Evolutionary conservation across 1,139 yeast genomes (phyloP).

Genomic region (Lodderomyces pseudojiufengensis): DNA sequence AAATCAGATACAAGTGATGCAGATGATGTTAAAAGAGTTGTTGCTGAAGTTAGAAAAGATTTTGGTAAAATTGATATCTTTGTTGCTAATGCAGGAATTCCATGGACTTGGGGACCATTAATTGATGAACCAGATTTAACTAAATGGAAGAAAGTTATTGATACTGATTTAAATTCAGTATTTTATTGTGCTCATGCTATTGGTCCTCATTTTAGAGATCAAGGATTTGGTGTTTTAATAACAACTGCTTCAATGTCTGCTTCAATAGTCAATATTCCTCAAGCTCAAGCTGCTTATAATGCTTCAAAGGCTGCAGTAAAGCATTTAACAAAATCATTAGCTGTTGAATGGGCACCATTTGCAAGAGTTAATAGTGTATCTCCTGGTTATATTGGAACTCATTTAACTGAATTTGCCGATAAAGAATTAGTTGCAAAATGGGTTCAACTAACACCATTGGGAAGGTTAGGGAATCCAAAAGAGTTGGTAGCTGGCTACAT

Average conservation of each 20-base stretch:
- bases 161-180: slow-evolving; percentile 47
- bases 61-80: slow-evolving; percentile 47
- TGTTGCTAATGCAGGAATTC: slow-evolving; percentile 56
- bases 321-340: slow-evolving; percentile 43
- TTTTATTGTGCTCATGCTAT: slow-evolving; percentile 43
- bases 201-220: slow-evolving; percentile 42
- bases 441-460: slow-evolving; percentile 45
- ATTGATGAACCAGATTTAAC: slow-evolving; percentile 42
- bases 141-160: slow-evolving; percentile 46
- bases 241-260: slow-evolving; percentile 38
- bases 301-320: slow-evolving; percentile 54
- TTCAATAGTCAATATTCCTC: slow-evolving; percentile 63
- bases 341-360: slow-evolving; percentile 15
- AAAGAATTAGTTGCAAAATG: slow-evolving; percentile 30
- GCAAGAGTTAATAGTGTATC: slow-evolving; percentile 54
- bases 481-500: slow-evolving; percentile 55
- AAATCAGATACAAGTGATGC: slow-evolving; percentile 41
- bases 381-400: slow-evolving; percentile 56
- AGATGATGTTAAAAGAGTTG: slow-evolving; percentile 33
- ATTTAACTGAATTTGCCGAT: slow-evolving; percentile 42
- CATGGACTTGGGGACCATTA: slow-evolving; percentile 31
- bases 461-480: slow-evolving; percentile 50
- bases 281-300: slow-evolving; percentile 56
- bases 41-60: slow-evolving; percentile 28
- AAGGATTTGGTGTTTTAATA: slow-evolving; percentile 30